Base-by-base conservation (phyloP, 176 grass and related monocot genomes). In the Eleusine coracana region DNA sequence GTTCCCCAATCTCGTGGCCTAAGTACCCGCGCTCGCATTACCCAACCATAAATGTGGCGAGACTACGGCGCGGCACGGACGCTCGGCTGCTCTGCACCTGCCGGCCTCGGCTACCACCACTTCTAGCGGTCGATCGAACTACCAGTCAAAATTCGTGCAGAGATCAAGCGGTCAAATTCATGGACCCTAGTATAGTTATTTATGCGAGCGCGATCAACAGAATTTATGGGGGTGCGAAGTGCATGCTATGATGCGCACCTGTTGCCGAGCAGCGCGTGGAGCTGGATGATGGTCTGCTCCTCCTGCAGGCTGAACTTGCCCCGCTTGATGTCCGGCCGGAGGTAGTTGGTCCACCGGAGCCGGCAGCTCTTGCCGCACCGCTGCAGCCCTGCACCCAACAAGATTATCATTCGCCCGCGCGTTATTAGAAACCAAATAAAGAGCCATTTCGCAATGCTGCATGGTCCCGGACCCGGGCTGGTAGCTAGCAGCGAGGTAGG, bases 361-460 rank as follows among this genome's bases (percentile, higher is more conserved):
- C 94, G 88, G 89, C 94, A 97, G 87, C 94, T 97, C 87, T 97
- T 97, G 29, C 94, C 94, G 84, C 94, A 97, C 63, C 94, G 84
- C 68, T 90, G 91, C 84, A 97, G 74, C 74, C 94, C 94, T 97
- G 86, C 58, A 41, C 8, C 5, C 0, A 15, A 3, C 0, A 16
- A 65, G 39, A 69, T n/a, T n/a, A n/a, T 45, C 16, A 28, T 56
- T 6, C 14, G 18, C 17, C 3, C 5, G 51, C 18, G 13, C 15
- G 31, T 34, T 34, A 34, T 70, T 54, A 64, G 36, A 37, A 55
- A 18, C 46, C 3, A 45, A 25, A 1, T 9, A 45, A 10, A 40
- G 31, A 39, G 0, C 14, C 60, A 2, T 63, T 11, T 23, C 25
- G 9, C 60, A 63, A 63, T 63, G 23, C 60, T 27, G 20, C 55